Evolutionary conservation across 768 basidiomycete species (phyloP).

Genomic region (Lyophyllum decastes): DNA sequence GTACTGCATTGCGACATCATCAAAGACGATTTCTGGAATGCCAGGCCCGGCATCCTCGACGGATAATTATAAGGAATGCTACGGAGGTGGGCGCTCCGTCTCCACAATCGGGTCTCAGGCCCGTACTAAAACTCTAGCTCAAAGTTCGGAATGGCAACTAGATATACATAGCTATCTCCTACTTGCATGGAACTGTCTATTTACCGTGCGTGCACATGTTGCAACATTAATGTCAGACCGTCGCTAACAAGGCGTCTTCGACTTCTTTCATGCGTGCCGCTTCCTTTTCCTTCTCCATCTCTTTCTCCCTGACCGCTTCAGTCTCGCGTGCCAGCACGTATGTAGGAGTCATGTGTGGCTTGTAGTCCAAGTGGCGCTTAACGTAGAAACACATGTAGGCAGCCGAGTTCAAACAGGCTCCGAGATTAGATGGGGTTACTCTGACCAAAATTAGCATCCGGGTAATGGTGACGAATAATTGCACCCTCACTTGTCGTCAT

Average conservation of each 20-base stretch:
- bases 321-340: constrained; percentile 68
- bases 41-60: constrained; percentile 53
- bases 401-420: constrained; percentile 66
- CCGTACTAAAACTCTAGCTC: too few species aligned
- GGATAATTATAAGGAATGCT: constrained; percentile 23
- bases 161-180: neutral
- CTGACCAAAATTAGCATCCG: constrained; percentile 33
- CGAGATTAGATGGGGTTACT: constrained; percentile 71
- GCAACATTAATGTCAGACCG: constrained; percentile 26
- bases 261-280: constrained; percentile 58
- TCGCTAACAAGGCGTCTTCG: constrained; percentile 65
- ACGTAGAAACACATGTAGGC: constrained; percentile 98
- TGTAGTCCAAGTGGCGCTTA: constrained; percentile 86
- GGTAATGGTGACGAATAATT: neutral
- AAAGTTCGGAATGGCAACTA: neutral
- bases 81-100: neutral
- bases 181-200: neutral
- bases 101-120: neutral
- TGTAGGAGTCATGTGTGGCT: constrained; percentile 64
- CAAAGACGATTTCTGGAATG: constrained; percentile 76
- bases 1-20: constrained; percentile 86
- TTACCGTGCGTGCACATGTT: neutral
- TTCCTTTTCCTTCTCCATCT: constrained; percentile 46
- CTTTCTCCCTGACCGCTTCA: constrained; percentile 63
- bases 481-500: constrained; percentile 79